Evolutionary conservation across 192 early-diverging fungal species (phyloP), one percentile per base, ranked within the genome.

Genomic region (Linderina pennispora): DNA sequence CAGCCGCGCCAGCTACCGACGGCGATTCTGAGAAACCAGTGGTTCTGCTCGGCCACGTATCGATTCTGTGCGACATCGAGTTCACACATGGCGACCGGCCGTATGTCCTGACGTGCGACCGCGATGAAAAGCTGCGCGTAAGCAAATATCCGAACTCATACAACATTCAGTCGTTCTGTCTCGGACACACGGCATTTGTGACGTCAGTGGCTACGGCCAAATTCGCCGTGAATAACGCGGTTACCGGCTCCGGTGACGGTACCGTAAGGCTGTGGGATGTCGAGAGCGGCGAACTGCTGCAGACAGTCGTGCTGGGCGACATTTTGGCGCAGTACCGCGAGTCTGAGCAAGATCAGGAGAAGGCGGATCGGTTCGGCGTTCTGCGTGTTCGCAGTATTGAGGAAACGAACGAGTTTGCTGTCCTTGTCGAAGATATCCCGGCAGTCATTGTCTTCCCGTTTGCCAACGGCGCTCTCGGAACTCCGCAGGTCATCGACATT

Each of bases 101-200:
- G 14, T 83, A 75, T 32, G 54, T 99, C 22, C 69, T 99, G 32
- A 94, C 97, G 8, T 80, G 86, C 36, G 97, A 99, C 59, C 86
- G 97, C 19, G 97, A 99, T 70, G 97, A 99, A 53, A 94, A 99
- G 65, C 85, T 99, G 46, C 85, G 97, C 8, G 74, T 99, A n/a
- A 92, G 89, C 45, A 70, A 74, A 24, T 98, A 85, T 58, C 97
- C 97, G 17, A 86, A 87, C 43, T 76, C 84, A 0, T 91, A 90
- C 58, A 90, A 87, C 49, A 94, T 99, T 55, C 78, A 90, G 52
- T 67, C 78, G 3, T 98, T 86, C 61, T 89, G 89, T 34, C 67
- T 99, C 14, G 95, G 94, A 10, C 97, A 99, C 63, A 88, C 75
- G 8, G 79, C 58, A 44, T 90, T 90, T 61, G 77, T 94, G 3